These are phyloP conservation scores for Calonectria montana DNA, from an alignment of 2,329 filamentous ascomycete species.

Conservation along the genomic window DNA sequence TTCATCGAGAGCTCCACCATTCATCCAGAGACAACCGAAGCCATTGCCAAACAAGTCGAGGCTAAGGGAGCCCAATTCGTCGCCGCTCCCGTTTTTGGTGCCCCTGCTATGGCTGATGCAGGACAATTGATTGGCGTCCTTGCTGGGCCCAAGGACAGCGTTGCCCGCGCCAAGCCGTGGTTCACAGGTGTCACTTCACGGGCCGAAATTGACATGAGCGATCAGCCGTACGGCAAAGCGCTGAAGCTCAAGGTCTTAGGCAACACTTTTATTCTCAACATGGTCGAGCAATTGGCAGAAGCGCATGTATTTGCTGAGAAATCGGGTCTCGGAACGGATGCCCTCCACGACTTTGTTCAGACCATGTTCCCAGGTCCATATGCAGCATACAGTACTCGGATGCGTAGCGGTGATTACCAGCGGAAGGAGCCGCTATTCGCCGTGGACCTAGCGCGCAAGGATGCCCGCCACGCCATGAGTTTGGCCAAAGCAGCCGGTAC, in stretches of 20 bases:
- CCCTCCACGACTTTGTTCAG: slow-evolving; percentile 78
- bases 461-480: slow-evolving; percentile 78
- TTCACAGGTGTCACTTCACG: slow-evolving; percentile 78
- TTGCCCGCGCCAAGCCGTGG: slow-evolving; percentile 76
- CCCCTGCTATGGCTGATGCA: slow-evolving; percentile 75
- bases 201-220: slow-evolving; percentile 76
- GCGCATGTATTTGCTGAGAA: slow-evolving; percentile 85
- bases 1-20: slow-evolving; percentile 91
- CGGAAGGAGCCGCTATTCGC: slow-evolving; percentile 84
- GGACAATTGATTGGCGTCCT: slow-evolving; percentile 80
- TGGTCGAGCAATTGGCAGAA: slow-evolving; percentile 83
- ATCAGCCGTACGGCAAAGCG: slow-evolving; percentile 75
- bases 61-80: slow-evolving; percentile 78
- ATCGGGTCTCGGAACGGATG: slow-evolving; percentile 76
- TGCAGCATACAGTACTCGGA: slow-evolving; percentile 78
- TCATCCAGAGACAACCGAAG: slow-evolving; percentile 82
- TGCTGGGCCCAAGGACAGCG: slow-evolving; percentile 70
- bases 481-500: slow-evolving; percentile 73
- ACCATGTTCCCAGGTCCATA: slow-evolving; percentile 81
- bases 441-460: slow-evolving; percentile 85
- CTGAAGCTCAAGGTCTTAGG: slow-evolving; percentile 83
- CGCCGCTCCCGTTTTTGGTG: slow-evolving; percentile 77
- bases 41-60: slow-evolving; percentile 67
- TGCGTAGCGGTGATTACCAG: slow-evolving; percentile 81
- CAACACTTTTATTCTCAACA: slow-evolving; percentile 87